Evolutionary conservation across 306 rosid species (phyloP).

Genomic region (Sicyos baderoa): DNA sequence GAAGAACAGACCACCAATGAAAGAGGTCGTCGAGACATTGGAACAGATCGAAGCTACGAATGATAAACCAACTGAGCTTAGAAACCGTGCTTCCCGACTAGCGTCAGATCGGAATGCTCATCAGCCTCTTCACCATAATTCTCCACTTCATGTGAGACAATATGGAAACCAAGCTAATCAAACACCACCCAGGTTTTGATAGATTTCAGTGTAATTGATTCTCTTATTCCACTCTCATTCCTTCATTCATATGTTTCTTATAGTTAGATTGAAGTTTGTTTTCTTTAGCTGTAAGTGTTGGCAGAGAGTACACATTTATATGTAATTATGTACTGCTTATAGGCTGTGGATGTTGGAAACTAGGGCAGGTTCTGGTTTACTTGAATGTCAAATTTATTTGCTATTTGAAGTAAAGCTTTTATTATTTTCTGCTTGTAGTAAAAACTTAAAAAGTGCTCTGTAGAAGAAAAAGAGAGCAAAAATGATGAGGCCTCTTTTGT

Average conservation of each 20-base stretch:
- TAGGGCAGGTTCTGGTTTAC: slow-evolving; percentile 6
- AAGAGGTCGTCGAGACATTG: slow-evolving; percentile 59
- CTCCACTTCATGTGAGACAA: slow-evolving; percentile 41
- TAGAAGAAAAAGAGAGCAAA: too few relatives aligned
- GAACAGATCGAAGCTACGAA: slow-evolving; percentile 48
- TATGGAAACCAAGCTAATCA: slow-evolving; percentile 26
- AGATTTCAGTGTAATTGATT: neutral
- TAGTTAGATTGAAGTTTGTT: neutral
- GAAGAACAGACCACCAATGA: slow-evolving; percentile 78
- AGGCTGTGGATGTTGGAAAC: slow-evolving; percentile 9
- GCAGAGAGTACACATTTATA: neutral
- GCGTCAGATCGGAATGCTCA: too few relatives aligned
- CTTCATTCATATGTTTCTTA: slow-evolving; percentile 12
- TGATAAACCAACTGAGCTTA: slow-evolving; percentile 40
- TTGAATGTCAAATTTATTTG: slow-evolving; percentile 5
- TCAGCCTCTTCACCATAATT: slow-evolving; percentile 42
- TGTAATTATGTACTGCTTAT: neutral
- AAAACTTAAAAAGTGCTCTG: too few relatives aligned
- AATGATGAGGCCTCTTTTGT: too few relatives aligned
- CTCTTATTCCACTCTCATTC: slow-evolving; percentile 4
- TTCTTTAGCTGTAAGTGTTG: neutral
- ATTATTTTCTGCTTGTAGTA: too few relatives aligned
- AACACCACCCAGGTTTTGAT: slow-evolving; percentile 23
- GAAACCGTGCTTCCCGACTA: slow-evolving; percentile 22
- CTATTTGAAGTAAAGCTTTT: neutral